Percentiles rank a stretch among this genome's conserved stretches.
These are phyloP conservation scores for Acanthamoeba triangularis DNA, from an alignment of 208 protist genomes.

Conservation along the genomic window DNA sequence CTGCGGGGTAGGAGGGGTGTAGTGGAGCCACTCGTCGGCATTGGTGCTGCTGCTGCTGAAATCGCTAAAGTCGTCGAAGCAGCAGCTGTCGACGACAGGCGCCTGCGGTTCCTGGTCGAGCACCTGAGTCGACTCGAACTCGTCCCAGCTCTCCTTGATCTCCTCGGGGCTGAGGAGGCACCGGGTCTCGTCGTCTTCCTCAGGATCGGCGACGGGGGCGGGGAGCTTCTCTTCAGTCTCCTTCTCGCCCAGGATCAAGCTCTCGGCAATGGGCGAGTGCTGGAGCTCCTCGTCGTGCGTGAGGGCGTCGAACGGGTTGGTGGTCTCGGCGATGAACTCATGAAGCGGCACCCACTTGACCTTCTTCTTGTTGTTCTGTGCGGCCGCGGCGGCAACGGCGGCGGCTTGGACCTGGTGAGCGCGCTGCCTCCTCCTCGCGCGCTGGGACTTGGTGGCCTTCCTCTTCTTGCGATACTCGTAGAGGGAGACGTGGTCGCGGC, in stretches of 20 bases:
- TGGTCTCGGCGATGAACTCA: background rate
- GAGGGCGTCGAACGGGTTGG: background rate
- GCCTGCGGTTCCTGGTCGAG: background rate
- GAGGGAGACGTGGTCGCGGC: slow-evolving; percentile 13
- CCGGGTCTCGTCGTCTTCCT: background rate
- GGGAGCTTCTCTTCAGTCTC: no score
- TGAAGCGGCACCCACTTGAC: slow-evolving; percentile 28
- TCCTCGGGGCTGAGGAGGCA: background rate
- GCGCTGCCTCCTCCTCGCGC: slow-evolving; percentile 12
- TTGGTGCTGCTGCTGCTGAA: background rate
- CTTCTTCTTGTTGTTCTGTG: background rate
- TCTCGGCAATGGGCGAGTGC: no score
- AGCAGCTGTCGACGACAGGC: background rate
- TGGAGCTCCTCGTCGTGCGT: no score
- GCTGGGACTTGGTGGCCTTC: slow-evolving; percentile 12
- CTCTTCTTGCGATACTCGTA: slow-evolving; percentile 38
- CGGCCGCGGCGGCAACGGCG: background rate
- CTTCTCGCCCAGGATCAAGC: no score
- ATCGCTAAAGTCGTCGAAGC: background rate
- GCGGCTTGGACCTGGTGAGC: background rate
- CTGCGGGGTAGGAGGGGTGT: no score
- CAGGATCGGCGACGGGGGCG: background rate
- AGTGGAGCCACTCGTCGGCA: background rate
- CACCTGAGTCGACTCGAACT: background rate
- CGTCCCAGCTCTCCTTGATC: slow-evolving; percentile 14